Conservation (phyloP, 257 asterid genomes). For the Ocimum tenuiflorum region DNA sequence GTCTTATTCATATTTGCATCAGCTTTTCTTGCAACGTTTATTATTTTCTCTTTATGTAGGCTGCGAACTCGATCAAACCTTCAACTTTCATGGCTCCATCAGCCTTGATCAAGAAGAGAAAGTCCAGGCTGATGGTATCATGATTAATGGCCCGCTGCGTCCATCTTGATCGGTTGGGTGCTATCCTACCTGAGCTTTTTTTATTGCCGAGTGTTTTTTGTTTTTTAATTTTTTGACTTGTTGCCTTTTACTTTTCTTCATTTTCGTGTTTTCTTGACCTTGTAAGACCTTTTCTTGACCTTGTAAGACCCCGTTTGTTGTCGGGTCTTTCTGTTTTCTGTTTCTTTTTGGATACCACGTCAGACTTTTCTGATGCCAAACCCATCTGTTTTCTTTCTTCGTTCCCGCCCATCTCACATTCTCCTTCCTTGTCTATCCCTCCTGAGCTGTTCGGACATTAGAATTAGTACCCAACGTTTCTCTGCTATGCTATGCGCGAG, state of each 20-base stretch:
- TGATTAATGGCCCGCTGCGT: neutral
- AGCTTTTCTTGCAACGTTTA: neutral
- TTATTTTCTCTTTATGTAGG: slow-evolving; percentile 28
- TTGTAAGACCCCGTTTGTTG: slow-evolving; percentile 58
- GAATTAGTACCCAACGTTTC: neutral
- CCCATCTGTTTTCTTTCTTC: neutral
- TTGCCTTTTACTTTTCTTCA: slow-evolving; percentile 37
- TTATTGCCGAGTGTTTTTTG: neutral
- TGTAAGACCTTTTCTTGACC: slow-evolving; percentile 99
- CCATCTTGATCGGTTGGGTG: slow-evolving; percentile 53
- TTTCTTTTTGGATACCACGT: slow-evolving; percentile 5
- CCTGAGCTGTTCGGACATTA: slow-evolving; percentile 54
- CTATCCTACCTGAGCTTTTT: slow-evolving; percentile 87
- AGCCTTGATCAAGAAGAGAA: slow-evolving; percentile 21
- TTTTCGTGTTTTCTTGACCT: slow-evolving; percentile 66
- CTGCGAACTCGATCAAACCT: slow-evolving; percentile 3
- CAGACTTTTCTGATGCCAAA: slow-evolving; percentile 21
- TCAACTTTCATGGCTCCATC: neutral
- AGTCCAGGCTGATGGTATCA: neutral
- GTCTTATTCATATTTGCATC: neutral
- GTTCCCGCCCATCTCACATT: slow-evolving; percentile 47
- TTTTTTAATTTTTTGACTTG: slow-evolving; percentile 39
- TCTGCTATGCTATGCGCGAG: neutral
- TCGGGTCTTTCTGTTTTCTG: neutral
- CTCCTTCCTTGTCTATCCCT: slow-evolving; percentile 99